phyloP scores from a whole-genome alignment of 352 stramenopile species.

The Lagenidium giganteum region DNA sequence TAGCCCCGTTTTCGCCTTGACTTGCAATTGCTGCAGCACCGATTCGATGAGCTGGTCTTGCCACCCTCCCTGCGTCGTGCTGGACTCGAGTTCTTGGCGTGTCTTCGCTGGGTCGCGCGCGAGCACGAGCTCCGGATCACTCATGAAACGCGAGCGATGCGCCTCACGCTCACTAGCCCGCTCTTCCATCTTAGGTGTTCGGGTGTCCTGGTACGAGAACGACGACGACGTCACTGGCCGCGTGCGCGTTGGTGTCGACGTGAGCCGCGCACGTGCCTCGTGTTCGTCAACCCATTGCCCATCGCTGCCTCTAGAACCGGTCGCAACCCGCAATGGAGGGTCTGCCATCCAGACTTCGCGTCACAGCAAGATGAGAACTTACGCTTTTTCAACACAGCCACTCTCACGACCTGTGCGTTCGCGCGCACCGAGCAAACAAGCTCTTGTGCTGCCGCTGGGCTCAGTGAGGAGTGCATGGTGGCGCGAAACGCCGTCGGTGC shows the following conservation, averaged over 20 bases:
- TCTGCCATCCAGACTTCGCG: too few species aligned
- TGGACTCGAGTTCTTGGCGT: slow-evolving; percentile 25
- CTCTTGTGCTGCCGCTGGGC: too few species aligned
- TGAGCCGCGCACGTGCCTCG: slow-evolving; percentile 2
- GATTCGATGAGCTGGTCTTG: slow-evolving; percentile 21
- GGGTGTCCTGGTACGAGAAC: slow-evolving; percentile 17
- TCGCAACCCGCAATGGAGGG: too few species aligned
- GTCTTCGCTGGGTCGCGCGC: slow-evolving; percentile 26
- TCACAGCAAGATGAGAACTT: too few species aligned
- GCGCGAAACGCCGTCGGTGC: too few species aligned
- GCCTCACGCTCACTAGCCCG: neutral
- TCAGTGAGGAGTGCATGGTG: too few species aligned
- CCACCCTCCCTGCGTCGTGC: slow-evolving; percentile 20
- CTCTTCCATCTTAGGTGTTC: slow-evolving; percentile 11
- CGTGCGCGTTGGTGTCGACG: slow-evolving; percentile 2
- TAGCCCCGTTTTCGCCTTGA: slow-evolving; percentile 14
- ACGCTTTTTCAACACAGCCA: too few species aligned
- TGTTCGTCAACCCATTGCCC: slow-evolving; percentile 1
- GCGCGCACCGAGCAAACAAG: too few species aligned
- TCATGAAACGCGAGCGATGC: slow-evolving; percentile 29
- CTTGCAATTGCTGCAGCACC: slow-evolving; percentile 25
- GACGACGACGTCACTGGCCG: neutral
- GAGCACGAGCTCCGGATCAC: slow-evolving; percentile 29
- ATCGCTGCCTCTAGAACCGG: too few species aligned
- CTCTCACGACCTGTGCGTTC: too few species aligned